Evolutionary conservation across 129 eudicot genomes (phyloP).

Genomic region (Flaveria trinervia): DNA sequence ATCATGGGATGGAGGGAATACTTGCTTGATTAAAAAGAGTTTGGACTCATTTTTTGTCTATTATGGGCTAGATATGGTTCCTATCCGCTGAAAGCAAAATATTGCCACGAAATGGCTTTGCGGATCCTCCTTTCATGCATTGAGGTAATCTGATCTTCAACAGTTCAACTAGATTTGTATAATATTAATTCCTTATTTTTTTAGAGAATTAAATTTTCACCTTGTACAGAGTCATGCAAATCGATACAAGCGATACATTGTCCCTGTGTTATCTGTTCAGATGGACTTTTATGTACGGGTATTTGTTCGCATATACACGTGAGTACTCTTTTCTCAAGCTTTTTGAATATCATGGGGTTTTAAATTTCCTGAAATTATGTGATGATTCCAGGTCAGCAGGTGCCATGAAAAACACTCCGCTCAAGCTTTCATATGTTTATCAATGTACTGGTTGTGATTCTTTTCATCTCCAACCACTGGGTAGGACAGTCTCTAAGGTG

Average conservation of each 20-base stretch:
- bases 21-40: neutral
- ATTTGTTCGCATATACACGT: conserved; percentile 94
- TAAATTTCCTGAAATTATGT: conserved; percentile 13
- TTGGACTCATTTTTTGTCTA: conserved; percentile 19
- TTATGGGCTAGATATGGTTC: conserved; percentile 77
- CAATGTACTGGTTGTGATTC: conserved; percentile 99
- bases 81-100: conserved; percentile 85
- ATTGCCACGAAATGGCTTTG: conserved; percentile 98
- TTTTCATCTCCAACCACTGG: conserved; percentile 94
- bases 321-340: conserved; percentile 30
- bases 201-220: neutral
- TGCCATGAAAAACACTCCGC: conserved; percentile 96
- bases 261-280: conserved; percentile 89
- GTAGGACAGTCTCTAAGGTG: conserved; percentile 89
- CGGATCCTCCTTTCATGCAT: conserved; percentile 94
- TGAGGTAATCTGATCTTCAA: conserved; percentile 54
- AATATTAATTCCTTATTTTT: neutral
- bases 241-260: conserved; percentile 89
- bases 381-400: conserved; percentile 78
- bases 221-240: conserved; percentile 93
- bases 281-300: conserved; percentile 98
- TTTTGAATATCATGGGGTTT: neutral
- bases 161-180: neutral
- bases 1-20: neutral
- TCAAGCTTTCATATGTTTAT: conserved; percentile 88